Base-by-base conservation (phyloP, 1,139 yeast species). In the Saccharomyces hybrid region DNA sequence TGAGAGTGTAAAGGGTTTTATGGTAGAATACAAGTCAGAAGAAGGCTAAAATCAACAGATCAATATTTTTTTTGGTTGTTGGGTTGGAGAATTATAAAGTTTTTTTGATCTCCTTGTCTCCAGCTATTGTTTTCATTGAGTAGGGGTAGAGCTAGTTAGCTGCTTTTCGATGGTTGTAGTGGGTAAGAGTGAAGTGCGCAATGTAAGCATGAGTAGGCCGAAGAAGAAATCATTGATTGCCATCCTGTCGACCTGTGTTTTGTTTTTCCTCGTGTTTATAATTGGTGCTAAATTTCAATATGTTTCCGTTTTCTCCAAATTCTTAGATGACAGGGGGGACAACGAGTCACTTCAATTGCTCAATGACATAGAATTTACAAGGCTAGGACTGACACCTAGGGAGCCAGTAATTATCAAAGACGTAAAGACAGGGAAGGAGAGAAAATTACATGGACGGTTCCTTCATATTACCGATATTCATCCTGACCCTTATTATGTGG, bases 381-480 rank as follows among this genome's bases (percentile, higher is more conserved):
- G 54, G 8, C 58, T 75, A 11, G 76, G 77, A 0, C 56, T 76
- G 8, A 73, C 76, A 1, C 76, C 75, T 1, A 64, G 64, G 50
- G 69, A 65, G 29, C 73, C 77, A n/a, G 56, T 68, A 8, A 52
- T 56, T 16, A 53, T 64, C 1, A 29, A 61, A 2, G 57, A 63
- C 41, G 57, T 61, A 5, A 57, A 57, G 2, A 58, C 54, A 2
- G 59, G 67, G 0, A 61, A 56, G 32, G 56, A 57, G 23, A 55
- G 57, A 49, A 57, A 55, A 32, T 47, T 77, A 5, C 85, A 83
- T 62, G 96, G 96, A 0, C 70, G 93, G 54, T 88, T 88, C 63
- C 71, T 88, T n/a, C 96, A 88, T 65, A 77, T 88, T 31, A 87
- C 96, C 0, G 96, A 88, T 67, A 75, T 88, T 57, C 96, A 88